phyloP scores from a whole-genome alignment of 495 filamentous ascomycete genomes.

The Penicillium roqueforti region DNA sequence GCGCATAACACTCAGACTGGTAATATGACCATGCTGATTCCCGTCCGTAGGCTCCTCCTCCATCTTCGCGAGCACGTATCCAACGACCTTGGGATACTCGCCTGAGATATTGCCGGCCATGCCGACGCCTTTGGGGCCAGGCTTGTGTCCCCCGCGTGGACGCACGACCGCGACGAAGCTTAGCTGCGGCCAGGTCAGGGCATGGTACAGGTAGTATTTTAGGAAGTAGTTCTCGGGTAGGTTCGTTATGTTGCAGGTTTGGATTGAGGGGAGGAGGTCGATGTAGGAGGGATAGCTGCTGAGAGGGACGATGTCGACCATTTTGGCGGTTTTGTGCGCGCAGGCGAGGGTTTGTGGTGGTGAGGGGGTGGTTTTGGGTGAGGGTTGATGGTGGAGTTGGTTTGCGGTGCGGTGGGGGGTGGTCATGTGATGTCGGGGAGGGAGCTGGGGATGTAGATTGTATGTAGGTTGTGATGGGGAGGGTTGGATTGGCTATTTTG shows the following conservation, averaged over 20 bases:
- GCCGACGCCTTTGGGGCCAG: constrained; percentile 14
- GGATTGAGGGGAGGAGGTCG: constrained; percentile 80
- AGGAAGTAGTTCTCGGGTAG: constrained; percentile 99
- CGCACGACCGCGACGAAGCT: constrained; percentile 95
- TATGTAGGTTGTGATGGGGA: not conserved
- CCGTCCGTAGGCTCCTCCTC: constrained; percentile 94
- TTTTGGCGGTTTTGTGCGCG: constrained; percentile 21
- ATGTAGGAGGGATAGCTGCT: constrained; percentile 49
- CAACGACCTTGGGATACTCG: constrained; percentile 95
- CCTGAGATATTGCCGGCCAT: constrained; percentile 45
- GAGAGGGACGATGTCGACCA: constrained; percentile 51
- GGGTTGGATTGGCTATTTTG: not conserved
- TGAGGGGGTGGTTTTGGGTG: constrained; percentile 1
- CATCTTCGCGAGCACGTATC: constrained; percentile 99
- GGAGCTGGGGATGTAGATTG: no score
- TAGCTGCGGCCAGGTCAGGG: constrained; percentile 94
- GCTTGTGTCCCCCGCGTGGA: constrained; percentile 55
- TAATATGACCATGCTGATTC: constrained; percentile 93
- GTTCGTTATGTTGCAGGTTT: constrained; percentile 98
- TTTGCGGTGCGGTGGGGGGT: constrained; percentile 8
- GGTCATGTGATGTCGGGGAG: constrained; percentile 17
- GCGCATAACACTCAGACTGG: constrained; percentile 89
- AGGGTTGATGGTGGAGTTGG: constrained; percentile 1
- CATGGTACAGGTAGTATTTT: constrained; percentile 99
- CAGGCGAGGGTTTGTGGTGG: not conserved